phyloP scores from a whole-genome alignment of 108 stramenopile species.

The Fragilaria radians region DNA sequence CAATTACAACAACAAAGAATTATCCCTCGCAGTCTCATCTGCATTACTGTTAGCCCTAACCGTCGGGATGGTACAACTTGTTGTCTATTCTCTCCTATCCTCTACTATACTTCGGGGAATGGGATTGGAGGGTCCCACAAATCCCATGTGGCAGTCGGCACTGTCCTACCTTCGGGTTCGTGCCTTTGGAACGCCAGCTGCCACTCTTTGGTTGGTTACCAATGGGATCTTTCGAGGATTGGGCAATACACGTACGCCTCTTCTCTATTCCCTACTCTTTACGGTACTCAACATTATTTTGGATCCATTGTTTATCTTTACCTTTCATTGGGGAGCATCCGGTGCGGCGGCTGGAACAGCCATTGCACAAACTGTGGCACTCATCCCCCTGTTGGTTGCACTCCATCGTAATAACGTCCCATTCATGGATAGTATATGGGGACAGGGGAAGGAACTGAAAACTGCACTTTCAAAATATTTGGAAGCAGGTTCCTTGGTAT shows the following conservation, averaged over 20 bases:
- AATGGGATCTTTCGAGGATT: conserved; percentile 93
- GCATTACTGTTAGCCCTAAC: conserved; percentile 75
- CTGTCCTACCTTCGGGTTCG: conserved; percentile 72
- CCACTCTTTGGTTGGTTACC: conserved; percentile 86
- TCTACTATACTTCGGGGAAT: conserved; percentile 55
- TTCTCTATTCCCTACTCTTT: conserved; percentile 73
- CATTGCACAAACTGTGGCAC: conserved; percentile 73
- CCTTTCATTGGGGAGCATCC: conserved; percentile 65
- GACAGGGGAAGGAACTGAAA: conserved; percentile 46
- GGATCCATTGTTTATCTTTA: conserved; percentile 90
- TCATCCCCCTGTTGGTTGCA: conserved; percentile 68
- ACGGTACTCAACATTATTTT: conserved; percentile 74
- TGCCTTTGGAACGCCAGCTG: conserved; percentile 82
- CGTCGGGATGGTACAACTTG: conserved; percentile 75
- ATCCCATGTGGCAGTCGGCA: conserved; percentile 79
- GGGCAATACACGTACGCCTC: conserved; percentile 86
- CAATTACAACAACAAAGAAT: conserved; percentile 18
- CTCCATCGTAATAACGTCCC: conserved; percentile 54
- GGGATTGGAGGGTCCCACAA: conserved; percentile 47
- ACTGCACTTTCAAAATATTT: conserved; percentile 60
- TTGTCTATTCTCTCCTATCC: conserved; percentile 59
- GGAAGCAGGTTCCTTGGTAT: conserved; percentile 64
- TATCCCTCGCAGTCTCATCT: conserved; percentile 75
- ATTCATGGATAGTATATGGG: conserved; percentile 61
- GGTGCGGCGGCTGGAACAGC: conserved; percentile 92